A percentile compares a stretch with the other conserved stretches of the same genome.
These are phyloP conservation scores for Trichoderma koningiopsis DNA, from an alignment of 2,329 filamentous ascomycete species.

Conservation along the genomic window DNA sequence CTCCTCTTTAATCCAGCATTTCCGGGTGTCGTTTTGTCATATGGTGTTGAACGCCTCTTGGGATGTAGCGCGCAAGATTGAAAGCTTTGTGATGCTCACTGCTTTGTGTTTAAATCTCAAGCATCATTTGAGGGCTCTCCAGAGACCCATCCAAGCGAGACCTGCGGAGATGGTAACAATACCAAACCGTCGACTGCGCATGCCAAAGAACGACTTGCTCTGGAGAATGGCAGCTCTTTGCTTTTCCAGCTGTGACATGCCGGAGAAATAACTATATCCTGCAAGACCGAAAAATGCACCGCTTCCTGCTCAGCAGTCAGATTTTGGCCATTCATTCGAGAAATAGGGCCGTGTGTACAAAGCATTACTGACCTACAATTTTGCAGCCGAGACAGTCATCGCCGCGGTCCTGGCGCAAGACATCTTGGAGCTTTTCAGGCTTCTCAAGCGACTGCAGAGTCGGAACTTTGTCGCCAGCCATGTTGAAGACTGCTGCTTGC, in stretches of 20 bases:
- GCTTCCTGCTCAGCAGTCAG: constrained; percentile 56
- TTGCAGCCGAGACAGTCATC: constrained; percentile 73
- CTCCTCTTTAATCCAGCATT: background rate
- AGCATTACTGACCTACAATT: constrained; percentile 62
- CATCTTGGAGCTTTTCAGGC: constrained; percentile 62
- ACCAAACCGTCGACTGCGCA: constrained; percentile 68
- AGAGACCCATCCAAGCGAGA: constrained; percentile 70
- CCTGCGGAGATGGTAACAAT: constrained; percentile 68
- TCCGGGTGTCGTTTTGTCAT: background rate
- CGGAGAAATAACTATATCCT: constrained; percentile 76
- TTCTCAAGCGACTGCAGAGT: constrained; percentile 57
- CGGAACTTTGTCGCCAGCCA: constrained; percentile 48
- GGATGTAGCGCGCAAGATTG: background rate
- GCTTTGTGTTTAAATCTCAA: too few species aligned
- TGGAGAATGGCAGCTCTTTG: constrained; percentile 67
- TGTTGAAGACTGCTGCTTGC: constrained; percentile 28
- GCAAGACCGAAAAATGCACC: constrained; percentile 75
- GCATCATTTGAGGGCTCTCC: constrained; percentile 61
- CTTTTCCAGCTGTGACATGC: constrained; percentile 69
- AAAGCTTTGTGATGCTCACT: background rate
- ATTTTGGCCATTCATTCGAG: background rate
- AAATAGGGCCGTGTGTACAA: background rate
- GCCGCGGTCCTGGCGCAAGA: constrained; percentile 57
- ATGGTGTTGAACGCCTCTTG: background rate
- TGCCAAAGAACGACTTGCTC: constrained; percentile 71